Conservation (phyloP, 2,329 filamentous ascomycete species). For the Diplodia mutila region DNA sequence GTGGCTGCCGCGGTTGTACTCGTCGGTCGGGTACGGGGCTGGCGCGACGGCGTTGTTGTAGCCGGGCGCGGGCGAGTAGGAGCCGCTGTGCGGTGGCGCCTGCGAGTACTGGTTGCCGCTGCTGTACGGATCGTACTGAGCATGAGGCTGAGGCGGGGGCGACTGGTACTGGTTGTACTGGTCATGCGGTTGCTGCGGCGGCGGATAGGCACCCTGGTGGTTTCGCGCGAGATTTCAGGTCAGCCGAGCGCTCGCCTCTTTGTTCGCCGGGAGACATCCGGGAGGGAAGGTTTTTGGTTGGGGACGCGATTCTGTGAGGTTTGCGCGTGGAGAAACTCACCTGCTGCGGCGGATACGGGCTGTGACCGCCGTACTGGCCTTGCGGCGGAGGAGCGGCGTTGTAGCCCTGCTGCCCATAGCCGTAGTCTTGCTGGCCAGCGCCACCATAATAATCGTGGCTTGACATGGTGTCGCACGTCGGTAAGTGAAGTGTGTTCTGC, state of each 20-base stretch:
- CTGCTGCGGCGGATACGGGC: slow-evolving; percentile 36
- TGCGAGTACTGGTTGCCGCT: background rate
- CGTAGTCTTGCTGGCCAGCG: slow-evolving; percentile 31
- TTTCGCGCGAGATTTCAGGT: background rate
- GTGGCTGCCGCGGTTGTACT: slow-evolving; percentile 33
- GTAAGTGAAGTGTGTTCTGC: background rate
- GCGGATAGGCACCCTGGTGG: slow-evolving; percentile 38
- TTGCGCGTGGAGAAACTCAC: slow-evolving; percentile 21
- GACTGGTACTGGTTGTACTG: slow-evolving; percentile 35
- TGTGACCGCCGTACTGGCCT: slow-evolving; percentile 28
- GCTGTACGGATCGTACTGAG: slow-evolving; percentile 37
- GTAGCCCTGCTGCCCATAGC: slow-evolving; percentile 27
- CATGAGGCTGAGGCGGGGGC: slow-evolving; percentile 6
- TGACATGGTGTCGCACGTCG: slow-evolving; percentile 29
- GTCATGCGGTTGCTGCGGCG: slow-evolving; percentile 37
- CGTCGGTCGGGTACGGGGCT: slow-evolving; percentile 9
- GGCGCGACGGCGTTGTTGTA: slow-evolving; percentile 23
- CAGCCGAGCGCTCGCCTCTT: background rate
- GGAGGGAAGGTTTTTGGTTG: background rate
- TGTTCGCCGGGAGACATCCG: background rate
- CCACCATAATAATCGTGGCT: slow-evolving; percentile 43
- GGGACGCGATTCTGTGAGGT: background rate
- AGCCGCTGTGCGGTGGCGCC: slow-evolving; percentile 13
- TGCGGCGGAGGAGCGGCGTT: slow-evolving; percentile 28
- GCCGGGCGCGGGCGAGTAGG: slow-evolving; percentile 23